phyloP scores from a whole-genome alignment of 768 basidiomycete species.

The Podaxis rugospora region DNA sequence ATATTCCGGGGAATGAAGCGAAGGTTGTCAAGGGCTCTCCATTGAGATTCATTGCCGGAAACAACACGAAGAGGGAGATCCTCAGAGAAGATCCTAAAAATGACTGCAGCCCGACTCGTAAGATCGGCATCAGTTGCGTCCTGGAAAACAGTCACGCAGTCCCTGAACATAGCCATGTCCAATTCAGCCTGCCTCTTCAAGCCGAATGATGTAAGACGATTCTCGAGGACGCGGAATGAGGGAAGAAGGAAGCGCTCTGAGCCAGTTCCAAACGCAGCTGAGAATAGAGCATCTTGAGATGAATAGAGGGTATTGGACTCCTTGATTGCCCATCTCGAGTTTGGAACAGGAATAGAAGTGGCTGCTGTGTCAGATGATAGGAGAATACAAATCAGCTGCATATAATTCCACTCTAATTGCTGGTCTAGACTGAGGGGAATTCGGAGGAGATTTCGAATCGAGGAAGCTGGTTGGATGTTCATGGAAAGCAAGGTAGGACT shows the following conservation, averaged over 20 bases:
- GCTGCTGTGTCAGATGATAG: background rate
- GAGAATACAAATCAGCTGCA: background rate
- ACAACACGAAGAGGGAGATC: constrained; percentile 27
- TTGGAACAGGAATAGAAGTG: constrained; percentile 21
- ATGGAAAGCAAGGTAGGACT: background rate
- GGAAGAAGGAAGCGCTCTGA: constrained; percentile 28
- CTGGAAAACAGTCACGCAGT: constrained; percentile 30
- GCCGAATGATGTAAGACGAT: constrained; percentile 22
- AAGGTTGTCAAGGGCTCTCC: constrained; percentile 27
- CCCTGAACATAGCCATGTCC: constrained; percentile 29
- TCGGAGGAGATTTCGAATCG: background rate
- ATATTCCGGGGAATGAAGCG: constrained; percentile 37
- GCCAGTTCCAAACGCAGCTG: constrained; percentile 28
- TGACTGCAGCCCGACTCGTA: constrained; percentile 21
- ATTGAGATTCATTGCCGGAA: constrained; percentile 15
- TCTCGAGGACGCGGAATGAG: constrained; percentile 25
- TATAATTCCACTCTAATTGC: constrained; percentile 14
- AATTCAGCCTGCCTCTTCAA: constrained; percentile 25
- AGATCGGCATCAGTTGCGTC: constrained; percentile 9
- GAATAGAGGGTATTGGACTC: constrained; percentile 27
- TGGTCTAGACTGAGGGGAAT: background rate
- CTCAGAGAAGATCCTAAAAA: constrained; percentile 31
- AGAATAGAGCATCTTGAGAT: constrained; percentile 28
- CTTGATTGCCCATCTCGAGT: constrained; percentile 21
- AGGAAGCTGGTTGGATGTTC: background rate